Evolutionary conservation across 1,284 basidiomycete genomes (phyloP).

Genomic region (Flammula alnicola): DNA sequence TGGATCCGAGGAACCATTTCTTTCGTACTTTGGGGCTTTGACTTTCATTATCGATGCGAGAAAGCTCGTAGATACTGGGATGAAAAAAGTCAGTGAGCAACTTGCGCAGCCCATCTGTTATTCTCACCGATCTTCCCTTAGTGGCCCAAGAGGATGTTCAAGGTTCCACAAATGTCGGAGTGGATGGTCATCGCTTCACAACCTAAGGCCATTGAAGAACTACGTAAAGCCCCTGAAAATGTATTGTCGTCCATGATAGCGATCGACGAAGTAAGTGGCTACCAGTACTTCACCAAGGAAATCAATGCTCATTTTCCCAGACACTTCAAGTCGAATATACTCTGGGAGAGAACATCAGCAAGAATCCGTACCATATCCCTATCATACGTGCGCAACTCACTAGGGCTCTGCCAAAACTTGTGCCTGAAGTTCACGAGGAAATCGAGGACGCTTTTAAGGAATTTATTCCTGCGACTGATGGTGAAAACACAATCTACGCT

Average conservation of each 20-base stretch:
- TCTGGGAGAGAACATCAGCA: neutral
- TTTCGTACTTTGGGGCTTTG: constrained; percentile 22
- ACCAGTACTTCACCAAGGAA: neutral
- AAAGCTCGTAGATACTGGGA: constrained; percentile 10
- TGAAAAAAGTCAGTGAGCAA: constrained; percentile 20
- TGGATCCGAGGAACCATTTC: constrained; percentile 14
- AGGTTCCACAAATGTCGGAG: constrained; percentile 26
- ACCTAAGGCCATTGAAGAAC: constrained; percentile 29
- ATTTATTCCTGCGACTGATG: constrained; percentile 9
- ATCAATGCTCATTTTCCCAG: constrained; percentile 1
- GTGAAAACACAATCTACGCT: neutral
- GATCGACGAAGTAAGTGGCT: constrained; percentile 20
- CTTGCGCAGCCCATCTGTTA: neutral
- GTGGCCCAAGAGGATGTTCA: constrained; percentile 23
- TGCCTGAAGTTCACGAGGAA: constrained; percentile 16
- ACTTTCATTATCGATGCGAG: constrained; percentile 19
- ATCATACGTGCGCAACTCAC: constrained; percentile 10
- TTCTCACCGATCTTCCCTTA: neutral
- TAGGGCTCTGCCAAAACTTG: constrained; percentile 3
- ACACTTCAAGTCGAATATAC: constrained; percentile 13
- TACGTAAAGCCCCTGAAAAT: constrained; percentile 31
- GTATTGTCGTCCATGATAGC: constrained; percentile 24
- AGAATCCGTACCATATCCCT: constrained; percentile 6
- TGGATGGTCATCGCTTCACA: constrained; percentile 34
- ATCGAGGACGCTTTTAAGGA: constrained; percentile 10